Percentiles rank a stretch among this genome's conserved stretches.
These are phyloP conservation scores for Conidiobolus incongruus DNA, from an alignment of 371 early-diverging fungal species.

Conservation along the genomic window DNA sequence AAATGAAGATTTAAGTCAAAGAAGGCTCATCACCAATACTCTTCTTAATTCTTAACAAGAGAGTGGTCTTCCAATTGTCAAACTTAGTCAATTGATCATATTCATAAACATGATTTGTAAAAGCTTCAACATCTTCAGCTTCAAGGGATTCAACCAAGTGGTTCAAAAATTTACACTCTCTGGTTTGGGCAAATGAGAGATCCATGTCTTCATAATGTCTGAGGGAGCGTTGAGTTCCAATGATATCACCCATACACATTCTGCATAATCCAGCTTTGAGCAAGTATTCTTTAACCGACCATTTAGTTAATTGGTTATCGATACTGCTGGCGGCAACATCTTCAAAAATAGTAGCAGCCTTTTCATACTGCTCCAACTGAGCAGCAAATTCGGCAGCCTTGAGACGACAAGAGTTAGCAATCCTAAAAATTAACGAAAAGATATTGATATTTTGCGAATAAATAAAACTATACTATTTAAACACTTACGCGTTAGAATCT, in stretches of 20 bases:
- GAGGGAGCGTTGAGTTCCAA: conserved; percentile 43
- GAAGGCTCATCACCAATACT: conserved; percentile 34
- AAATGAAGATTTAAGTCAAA: conserved; percentile 10
- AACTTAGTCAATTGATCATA: conserved; percentile 72
- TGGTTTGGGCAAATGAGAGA: conserved; percentile 50
- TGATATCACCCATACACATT: conserved; percentile 43
- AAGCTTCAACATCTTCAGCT: conserved; percentile 49
- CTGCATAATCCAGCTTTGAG: conserved; percentile 84
- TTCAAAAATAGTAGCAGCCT: conserved; percentile 75
- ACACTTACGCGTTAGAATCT: conserved; percentile 61
- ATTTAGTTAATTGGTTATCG: conserved; percentile 78
- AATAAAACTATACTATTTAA: neutral
- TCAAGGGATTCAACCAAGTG: conserved; percentile 51
- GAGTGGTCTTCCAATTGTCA: conserved; percentile 86
- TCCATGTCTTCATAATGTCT: conserved; percentile 69
- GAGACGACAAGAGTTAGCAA: conserved; percentile 68
- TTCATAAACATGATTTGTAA: conserved; percentile 52
- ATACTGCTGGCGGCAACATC: conserved; percentile 50
- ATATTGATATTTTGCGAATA: neutral
- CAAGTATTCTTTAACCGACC: conserved; percentile 84
- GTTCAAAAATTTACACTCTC: conserved; percentile 68
- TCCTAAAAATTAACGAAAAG: conserved; percentile 18
- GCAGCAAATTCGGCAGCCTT: conserved; percentile 85
- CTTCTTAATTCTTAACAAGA: conserved; percentile 77
- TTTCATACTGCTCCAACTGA: conserved; percentile 63